Conservation (phyloP, 768 basidiomycete species). For the Steccherinum ochraceum region DNA sequence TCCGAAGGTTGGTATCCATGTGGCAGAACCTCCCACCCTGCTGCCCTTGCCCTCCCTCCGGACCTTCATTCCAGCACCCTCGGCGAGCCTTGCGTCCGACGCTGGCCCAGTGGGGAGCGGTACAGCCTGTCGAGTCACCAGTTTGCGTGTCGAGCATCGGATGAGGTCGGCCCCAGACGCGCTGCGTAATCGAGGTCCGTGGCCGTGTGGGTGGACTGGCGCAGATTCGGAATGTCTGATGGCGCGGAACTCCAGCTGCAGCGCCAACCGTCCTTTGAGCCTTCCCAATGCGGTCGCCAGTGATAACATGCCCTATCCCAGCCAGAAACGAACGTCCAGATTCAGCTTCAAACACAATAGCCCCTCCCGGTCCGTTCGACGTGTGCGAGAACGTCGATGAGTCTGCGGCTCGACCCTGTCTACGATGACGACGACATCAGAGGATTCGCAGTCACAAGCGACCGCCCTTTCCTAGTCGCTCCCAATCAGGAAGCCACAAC, state of each 20-base stretch:
- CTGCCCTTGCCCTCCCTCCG: too few species aligned
- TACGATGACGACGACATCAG: too few species aligned
- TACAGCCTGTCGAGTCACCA: too few species aligned
- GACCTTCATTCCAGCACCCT: too few species aligned
- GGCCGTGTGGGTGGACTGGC: too few species aligned
- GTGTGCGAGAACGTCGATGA: not conserved
- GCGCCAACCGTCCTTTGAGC: conserved; percentile 15
- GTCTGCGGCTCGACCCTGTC: not conserved
- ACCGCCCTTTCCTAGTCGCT: not conserved
- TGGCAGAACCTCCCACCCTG: too few species aligned
- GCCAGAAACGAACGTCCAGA: conserved; percentile 16
- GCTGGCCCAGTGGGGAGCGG: too few species aligned
- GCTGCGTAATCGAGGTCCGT: too few species aligned
- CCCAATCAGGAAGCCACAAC: not conserved
- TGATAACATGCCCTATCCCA: conserved; percentile 4
- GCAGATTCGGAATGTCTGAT: conserved; percentile 3
- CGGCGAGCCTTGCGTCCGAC: too few species aligned
- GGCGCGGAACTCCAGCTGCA: conserved; percentile 1
- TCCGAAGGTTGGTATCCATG: conserved; percentile 2
- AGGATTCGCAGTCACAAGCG: not conserved
- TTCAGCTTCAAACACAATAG: conserved; percentile 8
- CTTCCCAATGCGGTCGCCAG: conserved; percentile 15
- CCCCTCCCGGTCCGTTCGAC: conserved; percentile 2
- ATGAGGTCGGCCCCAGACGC: too few species aligned
- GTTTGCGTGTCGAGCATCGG: too few species aligned